These are phyloP conservation scores for Cryomyces minteri DNA, from an alignment of 495 filamentous ascomycete genomes.

Conservation along the genomic window DNA sequence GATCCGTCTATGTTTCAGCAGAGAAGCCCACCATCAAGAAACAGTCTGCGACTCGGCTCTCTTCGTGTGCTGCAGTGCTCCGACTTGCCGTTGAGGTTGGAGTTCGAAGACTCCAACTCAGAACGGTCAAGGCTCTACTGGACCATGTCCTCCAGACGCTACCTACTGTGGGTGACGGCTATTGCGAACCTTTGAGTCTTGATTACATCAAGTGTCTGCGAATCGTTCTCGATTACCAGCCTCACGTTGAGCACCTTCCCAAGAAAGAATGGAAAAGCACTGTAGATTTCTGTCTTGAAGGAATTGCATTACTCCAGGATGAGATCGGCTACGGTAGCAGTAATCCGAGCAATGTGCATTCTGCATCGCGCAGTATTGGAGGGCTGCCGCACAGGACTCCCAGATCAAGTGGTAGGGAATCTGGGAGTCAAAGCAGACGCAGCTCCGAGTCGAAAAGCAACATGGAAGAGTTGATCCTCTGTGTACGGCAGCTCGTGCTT, in stretches of 20 bases:
- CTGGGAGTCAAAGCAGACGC: background rate
- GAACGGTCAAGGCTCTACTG: conserved; percentile 57
- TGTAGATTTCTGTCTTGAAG: conserved; percentile 46
- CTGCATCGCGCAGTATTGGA: background rate
- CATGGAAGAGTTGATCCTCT: conserved; percentile 41
- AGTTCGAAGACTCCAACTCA: conserved; percentile 45
- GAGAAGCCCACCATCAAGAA: conserved; percentile 28
- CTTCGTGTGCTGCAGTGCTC: conserved; percentile 51
- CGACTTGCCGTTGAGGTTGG: conserved; percentile 51
- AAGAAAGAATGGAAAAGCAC: conserved; percentile 47
- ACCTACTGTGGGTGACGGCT: conserved; percentile 37
- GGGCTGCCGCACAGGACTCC: background rate
- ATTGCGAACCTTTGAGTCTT: conserved; percentile 51
- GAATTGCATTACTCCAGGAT: conserved; percentile 12
- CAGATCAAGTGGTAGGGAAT: background rate
- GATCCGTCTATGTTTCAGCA: conserved; percentile 38
- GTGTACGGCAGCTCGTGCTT: conserved; percentile 44
- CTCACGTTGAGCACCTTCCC: conserved; percentile 62
- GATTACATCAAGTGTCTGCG: conserved; percentile 64
- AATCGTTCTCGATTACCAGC: conserved; percentile 46
- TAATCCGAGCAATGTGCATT: background rate
- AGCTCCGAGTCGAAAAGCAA: conserved; percentile 3
- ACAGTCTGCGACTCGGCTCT: conserved; percentile 36
- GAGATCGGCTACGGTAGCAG: background rate
- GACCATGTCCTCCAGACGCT: conserved; percentile 69